Evolutionary conservation across 2,329 filamentous ascomycete genomes (phyloP).

Genomic region (Colletotrichum sp.): DNA sequence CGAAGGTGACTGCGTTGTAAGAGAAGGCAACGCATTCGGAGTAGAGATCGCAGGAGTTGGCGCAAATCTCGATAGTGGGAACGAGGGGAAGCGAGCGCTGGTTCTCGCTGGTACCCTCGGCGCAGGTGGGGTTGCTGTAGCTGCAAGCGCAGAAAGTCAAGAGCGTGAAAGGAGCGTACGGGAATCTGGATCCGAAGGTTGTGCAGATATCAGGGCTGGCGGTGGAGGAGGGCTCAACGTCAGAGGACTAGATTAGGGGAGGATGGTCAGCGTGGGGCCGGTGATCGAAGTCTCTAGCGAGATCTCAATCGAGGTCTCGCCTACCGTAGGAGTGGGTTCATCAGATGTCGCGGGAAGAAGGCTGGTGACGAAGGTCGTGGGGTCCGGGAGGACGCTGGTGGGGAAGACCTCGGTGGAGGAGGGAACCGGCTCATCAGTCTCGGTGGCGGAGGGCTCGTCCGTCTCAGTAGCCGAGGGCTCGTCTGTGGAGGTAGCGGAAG

Average conservation of each 20-base stretch:
- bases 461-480: background rate
- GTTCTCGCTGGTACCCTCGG: background rate
- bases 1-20: background rate
- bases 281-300: background rate
- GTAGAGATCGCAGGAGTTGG: background rate
- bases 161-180: background rate
- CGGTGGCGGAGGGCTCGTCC: background rate
- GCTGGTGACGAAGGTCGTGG: background rate
- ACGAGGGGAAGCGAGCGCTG: background rate
- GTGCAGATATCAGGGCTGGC: background rate
- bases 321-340: background rate
- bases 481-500: background rate
- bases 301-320: background rate
- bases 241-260: background rate
- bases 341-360: background rate
- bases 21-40: background rate
- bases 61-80: background rate
- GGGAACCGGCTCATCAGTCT: background rate
- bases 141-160: background rate
- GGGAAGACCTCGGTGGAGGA: background rate
- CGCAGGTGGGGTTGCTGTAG: background rate
- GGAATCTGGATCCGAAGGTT: background rate
- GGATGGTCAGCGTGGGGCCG: background rate
- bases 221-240: background rate
- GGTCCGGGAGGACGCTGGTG: background rate